These are phyloP conservation scores for Stephanodiscus triporus DNA, from an alignment of 108 stramenopile genomes.

Conservation along the genomic window DNA sequence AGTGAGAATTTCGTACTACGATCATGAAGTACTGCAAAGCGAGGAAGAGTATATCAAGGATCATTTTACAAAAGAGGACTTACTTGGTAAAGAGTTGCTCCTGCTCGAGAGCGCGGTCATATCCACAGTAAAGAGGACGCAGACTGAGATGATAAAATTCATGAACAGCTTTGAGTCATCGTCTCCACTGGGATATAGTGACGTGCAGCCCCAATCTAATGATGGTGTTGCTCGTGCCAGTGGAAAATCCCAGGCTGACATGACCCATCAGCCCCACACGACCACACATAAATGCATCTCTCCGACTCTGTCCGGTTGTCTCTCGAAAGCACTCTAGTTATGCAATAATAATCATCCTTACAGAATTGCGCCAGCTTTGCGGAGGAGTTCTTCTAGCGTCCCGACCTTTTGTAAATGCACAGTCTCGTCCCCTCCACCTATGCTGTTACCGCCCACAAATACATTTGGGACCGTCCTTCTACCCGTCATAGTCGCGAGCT, in stretches of 20 bases:
- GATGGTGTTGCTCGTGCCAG: no score
- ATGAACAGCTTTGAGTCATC: slow-evolving; percentile 21
- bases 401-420: slow-evolving; percentile 19
- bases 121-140: slow-evolving; percentile 39
- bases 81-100: slow-evolving; percentile 29
- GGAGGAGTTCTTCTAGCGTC: slow-evolving; percentile 3
- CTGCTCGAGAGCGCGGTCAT: slow-evolving; percentile 56
- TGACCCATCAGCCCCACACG: no score
- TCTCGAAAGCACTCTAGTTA: no score
- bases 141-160: slow-evolving; percentile 57
- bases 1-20: slow-evolving; percentile 16
- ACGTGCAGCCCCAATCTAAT: not conserved
- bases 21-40: slow-evolving; percentile 23
- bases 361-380: not conserved
- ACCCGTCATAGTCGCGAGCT: slow-evolving; percentile 59
- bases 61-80: slow-evolving; percentile 13
- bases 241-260: slow-evolving; percentile 8
- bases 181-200: slow-evolving; percentile 39
- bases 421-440: slow-evolving; percentile 90
- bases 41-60: slow-evolving; percentile 12
- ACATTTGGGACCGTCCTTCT: slow-evolving; percentile 92
- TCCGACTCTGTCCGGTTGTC: slow-evolving; percentile 7
- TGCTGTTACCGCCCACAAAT: slow-evolving; percentile 76
- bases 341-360: not conserved
- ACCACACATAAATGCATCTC: no score